Evolutionary conservation across 2,329 filamentous ascomycete species (phyloP), one percentile per base, ranked within the genome.

Genomic region (Penicillium hordei): DNA sequence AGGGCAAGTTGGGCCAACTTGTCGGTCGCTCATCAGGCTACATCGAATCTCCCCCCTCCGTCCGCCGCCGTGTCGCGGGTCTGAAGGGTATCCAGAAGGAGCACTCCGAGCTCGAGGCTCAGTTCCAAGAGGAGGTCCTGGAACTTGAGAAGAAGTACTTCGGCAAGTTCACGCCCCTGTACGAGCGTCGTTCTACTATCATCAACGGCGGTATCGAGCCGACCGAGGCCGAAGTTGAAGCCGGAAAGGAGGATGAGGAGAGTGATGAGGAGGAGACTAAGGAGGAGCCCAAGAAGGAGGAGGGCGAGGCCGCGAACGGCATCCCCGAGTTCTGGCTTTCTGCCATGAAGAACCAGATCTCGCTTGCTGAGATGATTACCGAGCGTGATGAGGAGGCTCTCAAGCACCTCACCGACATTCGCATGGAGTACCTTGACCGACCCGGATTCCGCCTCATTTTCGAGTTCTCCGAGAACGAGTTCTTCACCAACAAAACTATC

Each of bases 141-240:
- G 89, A 97, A 78, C 86, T 99, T 29, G 94, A 99, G 85, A 99
- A 99, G 86, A 97, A 97, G 82, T 99, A 96, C 80, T 97, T 97
- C 71, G 91, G 90, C 80, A 97, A 97, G 81, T 99, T 97, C 81
- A 96, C 91, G 54, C 94, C 94, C 60, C 86, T 99, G 49, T 99
- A 99, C 81, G 82, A 97, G 83, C 94, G 94, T 84, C 93, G 94
- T 77, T 86, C 93, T 62, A 85, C 88, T 70, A 97, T 99, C 69
- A 84, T 99, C 77, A 97, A 97, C 79, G 94, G 94, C 68, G 80
- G 81, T 63, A 76, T 81, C 60, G 94, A 99, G 81, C 94, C 94
- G 31, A 91, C 89, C 60, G 90, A 95, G 56, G 86, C 88, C 38
- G 92, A 97, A 77, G 81, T 99, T 68, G 85, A 90, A 79, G 88